Percentiles rank a stretch among this genome's conserved stretches.
These are phyloP conservation scores for Pseudonectria foliicola DNA, from an alignment of 2,329 filamentous ascomycete species.

Conservation along the genomic window DNA sequence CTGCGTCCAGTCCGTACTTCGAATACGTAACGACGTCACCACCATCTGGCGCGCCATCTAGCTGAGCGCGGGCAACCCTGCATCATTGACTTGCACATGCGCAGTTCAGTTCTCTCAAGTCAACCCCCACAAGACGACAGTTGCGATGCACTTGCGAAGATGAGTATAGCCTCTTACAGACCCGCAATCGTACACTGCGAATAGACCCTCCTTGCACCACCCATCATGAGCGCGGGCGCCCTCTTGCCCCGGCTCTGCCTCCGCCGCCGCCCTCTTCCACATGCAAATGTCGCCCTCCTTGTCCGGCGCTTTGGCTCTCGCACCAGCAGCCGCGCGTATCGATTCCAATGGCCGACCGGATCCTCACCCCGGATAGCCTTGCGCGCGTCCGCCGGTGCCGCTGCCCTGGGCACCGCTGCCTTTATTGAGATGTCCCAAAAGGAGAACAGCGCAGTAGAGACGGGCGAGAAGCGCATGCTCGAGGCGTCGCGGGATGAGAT, in stretches of 20 bases:
- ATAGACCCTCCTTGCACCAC: constrained; percentile 9
- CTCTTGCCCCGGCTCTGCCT: constrained; percentile 37
- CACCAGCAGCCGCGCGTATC: constrained; percentile 16
- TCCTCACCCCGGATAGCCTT: constrained; percentile 24
- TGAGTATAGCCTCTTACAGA: constrained; percentile 8
- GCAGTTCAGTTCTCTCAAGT: too few relatives aligned
- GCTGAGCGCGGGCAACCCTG: constrained; percentile 12
- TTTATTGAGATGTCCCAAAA: constrained; percentile 53
- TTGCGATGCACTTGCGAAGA: constrained; percentile 7
- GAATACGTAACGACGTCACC: constrained; percentile 24
- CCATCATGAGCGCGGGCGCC: constrained; percentile 41
- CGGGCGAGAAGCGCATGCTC: constrained; percentile 80
- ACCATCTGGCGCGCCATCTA: neutral
- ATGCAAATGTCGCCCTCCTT: constrained; percentile 11
- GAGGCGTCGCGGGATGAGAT: constrained; percentile 74
- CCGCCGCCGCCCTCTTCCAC: constrained; percentile 28
- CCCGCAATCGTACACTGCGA: neutral
- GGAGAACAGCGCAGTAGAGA: constrained; percentile 48
- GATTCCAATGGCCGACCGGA: constrained; percentile 17
- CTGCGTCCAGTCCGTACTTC: too few relatives aligned
- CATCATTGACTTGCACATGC: constrained; percentile 12
- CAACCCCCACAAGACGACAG: neutral
- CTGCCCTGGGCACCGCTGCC: constrained; percentile 44
- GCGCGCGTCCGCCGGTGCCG: constrained; percentile 34
- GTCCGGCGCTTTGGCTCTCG: constrained; percentile 20